Percentiles rank a stretch among this genome's conserved stretches.
Conservation (phyloP, 768 basidiomycete genomes). For the Suillus subalutaceus region DNA sequence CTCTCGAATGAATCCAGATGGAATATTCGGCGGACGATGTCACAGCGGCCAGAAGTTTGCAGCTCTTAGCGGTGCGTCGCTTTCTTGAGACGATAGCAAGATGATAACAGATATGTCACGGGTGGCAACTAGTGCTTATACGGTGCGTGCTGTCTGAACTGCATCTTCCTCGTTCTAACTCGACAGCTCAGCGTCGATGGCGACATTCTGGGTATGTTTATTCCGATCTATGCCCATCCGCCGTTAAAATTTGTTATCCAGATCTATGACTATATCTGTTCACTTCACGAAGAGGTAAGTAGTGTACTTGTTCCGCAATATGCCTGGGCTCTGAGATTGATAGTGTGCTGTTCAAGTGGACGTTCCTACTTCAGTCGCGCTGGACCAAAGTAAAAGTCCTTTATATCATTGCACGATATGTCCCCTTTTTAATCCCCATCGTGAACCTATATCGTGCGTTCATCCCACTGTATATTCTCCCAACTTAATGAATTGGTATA, state of each 20-base stretch:
- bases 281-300: not conserved
- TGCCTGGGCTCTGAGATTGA: not conserved
- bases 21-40: too few species aligned
- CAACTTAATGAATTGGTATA: not conserved
- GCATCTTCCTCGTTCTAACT: not conserved
- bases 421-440: not conserved
- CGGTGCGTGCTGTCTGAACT: not conserved
- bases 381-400: not conserved
- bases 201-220: not conserved
- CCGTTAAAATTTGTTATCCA: not conserved
- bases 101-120: not conserved
- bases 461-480: not conserved
- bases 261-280: not conserved
- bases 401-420: not conserved
- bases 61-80: too few species aligned
- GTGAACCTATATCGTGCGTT: not conserved
- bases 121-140: not conserved
- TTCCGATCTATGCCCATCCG: not conserved
- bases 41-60: too few species aligned
- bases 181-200: not conserved
- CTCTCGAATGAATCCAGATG: too few species aligned
- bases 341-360: not conserved
- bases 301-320: not conserved
- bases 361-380: not conserved
- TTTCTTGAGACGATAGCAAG: too few species aligned